Evolutionary conservation across 331 rosid species (phyloP).

Genomic region (Cucumis variabilis): DNA sequence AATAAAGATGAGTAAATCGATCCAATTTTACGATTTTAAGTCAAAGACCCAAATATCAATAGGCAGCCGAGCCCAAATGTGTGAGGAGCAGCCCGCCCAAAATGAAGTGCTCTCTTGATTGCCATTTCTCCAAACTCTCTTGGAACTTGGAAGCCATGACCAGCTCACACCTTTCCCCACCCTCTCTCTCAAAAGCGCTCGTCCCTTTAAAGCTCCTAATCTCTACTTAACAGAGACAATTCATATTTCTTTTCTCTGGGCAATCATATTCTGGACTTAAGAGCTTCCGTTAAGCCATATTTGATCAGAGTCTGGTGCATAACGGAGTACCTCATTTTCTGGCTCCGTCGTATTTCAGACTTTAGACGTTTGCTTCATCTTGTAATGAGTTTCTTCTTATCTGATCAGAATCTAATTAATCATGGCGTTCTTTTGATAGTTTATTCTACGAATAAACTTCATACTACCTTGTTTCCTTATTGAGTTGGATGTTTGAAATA

Average conservation of each 20-base stretch:
- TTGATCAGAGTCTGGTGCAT: neutral
- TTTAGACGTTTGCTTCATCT: conserved; percentile 1
- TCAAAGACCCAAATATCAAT: conserved; percentile 1
- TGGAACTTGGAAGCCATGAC: neutral
- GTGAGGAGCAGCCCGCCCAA: neutral
- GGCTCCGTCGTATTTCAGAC: neutral
- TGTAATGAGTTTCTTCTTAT: neutral
- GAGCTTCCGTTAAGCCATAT: neutral
- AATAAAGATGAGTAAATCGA: too few species aligned
- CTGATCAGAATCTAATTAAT: neutral
- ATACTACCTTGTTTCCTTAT: neutral
- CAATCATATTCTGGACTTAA: neutral
- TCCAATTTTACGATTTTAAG: too few species aligned
- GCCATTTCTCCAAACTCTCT: neutral
- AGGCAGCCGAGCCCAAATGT: neutral
- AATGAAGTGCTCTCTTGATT: neutral
- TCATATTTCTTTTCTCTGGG: neutral
- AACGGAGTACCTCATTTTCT: neutral
- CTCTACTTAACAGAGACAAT: neutral
- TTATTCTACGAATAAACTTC: neutral
- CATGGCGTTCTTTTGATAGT: neutral
- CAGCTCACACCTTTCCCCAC: neutral
- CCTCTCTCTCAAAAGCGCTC: neutral
- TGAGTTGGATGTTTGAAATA: neutral
- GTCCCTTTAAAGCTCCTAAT: neutral